phyloP scores from a whole-genome alignment of 352 stramenopile species.

The Globisporangium cylindrosporum region DNA sequence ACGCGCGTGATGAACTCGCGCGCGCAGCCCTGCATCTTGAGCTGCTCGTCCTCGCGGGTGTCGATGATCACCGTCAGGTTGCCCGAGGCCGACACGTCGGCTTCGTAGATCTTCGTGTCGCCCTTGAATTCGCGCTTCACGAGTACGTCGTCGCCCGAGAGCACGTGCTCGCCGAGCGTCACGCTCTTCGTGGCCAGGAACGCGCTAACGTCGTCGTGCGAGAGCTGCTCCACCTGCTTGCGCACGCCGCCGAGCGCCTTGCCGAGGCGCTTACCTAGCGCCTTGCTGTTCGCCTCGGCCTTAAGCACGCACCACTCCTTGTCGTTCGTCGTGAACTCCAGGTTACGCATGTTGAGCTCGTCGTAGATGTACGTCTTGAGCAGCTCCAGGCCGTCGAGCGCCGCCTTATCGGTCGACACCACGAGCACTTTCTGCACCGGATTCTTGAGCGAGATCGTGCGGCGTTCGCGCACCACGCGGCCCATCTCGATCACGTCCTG shows the following conservation, averaged over 20 bases:
- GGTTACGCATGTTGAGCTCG: conserved; percentile 96
- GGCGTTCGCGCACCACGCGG: conserved; percentile 94
- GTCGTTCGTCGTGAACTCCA: conserved; percentile 89
- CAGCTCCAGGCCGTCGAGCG: conserved; percentile 71
- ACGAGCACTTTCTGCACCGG: conserved; percentile 97
- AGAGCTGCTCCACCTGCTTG: conserved; percentile 65
- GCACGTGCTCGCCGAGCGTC: conserved; percentile 71
- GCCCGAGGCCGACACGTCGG: conserved; percentile 82
- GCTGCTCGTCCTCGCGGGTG: conserved; percentile 93
- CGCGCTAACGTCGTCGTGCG: conserved; percentile 68
- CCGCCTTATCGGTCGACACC: conserved; percentile 85
- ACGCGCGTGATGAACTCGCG: conserved; percentile 97
- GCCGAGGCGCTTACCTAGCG: conserved; percentile 95
- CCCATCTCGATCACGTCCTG: conserved; percentile 97
- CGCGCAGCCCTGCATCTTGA: conserved; percentile 91
- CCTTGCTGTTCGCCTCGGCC: conserved; percentile 93
- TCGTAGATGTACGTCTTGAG: conserved; percentile 95
- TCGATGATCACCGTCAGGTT: conserved; percentile 96
- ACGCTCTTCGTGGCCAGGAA: conserved; percentile 78
- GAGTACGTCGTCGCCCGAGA: conserved; percentile 90
- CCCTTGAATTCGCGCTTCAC: conserved; percentile 95
- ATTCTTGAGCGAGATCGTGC: conserved; percentile 96
- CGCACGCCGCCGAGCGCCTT: conserved; percentile 96
- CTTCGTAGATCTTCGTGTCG: conserved; percentile 90
- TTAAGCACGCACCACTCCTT: conserved; percentile 92